phyloP scores from a whole-genome alignment of 2,329 filamentous ascomycete species.

The Alternaria dauci region DNA sequence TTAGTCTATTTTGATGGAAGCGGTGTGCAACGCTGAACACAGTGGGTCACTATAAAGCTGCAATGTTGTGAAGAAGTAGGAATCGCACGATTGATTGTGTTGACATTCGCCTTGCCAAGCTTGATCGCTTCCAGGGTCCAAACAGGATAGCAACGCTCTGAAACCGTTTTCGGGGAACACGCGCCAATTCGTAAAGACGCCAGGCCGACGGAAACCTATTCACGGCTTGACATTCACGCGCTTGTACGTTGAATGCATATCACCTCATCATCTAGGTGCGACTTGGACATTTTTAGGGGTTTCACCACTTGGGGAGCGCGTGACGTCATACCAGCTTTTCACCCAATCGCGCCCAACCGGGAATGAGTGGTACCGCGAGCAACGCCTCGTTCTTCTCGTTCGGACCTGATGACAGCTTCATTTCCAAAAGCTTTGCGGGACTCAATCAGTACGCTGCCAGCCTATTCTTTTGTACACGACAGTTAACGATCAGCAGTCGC shows the following conservation, averaged over 20 bases:
- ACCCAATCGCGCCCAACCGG: conserved; percentile 35
- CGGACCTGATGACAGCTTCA: conserved; percentile 44
- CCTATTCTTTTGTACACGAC: too few relatives aligned
- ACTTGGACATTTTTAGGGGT: background rate
- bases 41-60: conserved; percentile 7
- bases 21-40: conserved; percentile 3
- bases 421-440: conserved; percentile 43
- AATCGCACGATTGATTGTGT: conserved; percentile 14
- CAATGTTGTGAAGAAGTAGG: conserved; percentile 11
- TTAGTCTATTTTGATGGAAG: conserved; percentile 7
- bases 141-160: conserved; percentile 36
- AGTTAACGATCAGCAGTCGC: conserved; percentile 29
- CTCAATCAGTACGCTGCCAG: conserved; percentile 39
- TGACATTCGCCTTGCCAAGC: conserved; percentile 34
- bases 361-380: conserved; percentile 37
- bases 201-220: background rate
- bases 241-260: background rate
- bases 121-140: conserved; percentile 40
- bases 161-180: background rate
- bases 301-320: background rate
- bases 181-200: background rate
- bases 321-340: conserved; percentile 40
- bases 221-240: background rate
- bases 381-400: conserved; percentile 47
- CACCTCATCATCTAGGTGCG: background rate